Evolutionary conservation across 1,284 basidiomycete genomes (phyloP), one percentile per base, ranked within the genome.

Genomic region (Moniliophthora roreri): DNA sequence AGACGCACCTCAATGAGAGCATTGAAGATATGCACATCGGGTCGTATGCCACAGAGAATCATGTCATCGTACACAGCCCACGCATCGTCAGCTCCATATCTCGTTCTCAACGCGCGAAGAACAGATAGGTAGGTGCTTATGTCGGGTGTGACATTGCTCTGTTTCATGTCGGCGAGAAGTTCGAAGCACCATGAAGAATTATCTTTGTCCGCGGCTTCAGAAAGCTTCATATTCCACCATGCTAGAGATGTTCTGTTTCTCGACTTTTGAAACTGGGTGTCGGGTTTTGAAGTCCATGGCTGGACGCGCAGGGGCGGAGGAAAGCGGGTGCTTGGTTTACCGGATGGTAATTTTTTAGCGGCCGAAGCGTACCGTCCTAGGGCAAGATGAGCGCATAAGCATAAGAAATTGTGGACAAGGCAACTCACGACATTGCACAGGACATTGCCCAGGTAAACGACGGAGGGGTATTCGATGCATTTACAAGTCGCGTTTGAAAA

Each of bases 51-150:
- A 48, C 81, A 62, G 13, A 78, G 70, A 20, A 75, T 52, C 79
- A 92, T 91, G 60, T 93, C 91, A 26, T 87, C 82, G 44, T 90
- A 73, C 23, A 90, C 78, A 6, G 88, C 89, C 72, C 82, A 81
- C 3, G 84, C 82, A 52, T 88, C 82, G 20, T 72, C 54, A 60
- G 71, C 69, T 15, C 74, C 60, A 2, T 67, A 69, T 26, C 73
- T 66, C 13, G 66, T 58, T 0, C 77, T 73, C 47, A 82, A 74
- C 24, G 77, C 73, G 4, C 69, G 63, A 21, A 91, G 68, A 1
- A 90, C 67, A 1, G 68, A 63, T 53, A 81, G 77, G 65, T 91
- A 91, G 0, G 80, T 78, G 23, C 66, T 55, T 15, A 76, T 46
- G 58, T 84, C 76, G 0, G 89, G 87, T 32, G 55, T 50, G 9